phyloP scores from a whole-genome alignment of 2,329 filamentous ascomycete genomes.

The Colletotrichum sp. region DNA sequence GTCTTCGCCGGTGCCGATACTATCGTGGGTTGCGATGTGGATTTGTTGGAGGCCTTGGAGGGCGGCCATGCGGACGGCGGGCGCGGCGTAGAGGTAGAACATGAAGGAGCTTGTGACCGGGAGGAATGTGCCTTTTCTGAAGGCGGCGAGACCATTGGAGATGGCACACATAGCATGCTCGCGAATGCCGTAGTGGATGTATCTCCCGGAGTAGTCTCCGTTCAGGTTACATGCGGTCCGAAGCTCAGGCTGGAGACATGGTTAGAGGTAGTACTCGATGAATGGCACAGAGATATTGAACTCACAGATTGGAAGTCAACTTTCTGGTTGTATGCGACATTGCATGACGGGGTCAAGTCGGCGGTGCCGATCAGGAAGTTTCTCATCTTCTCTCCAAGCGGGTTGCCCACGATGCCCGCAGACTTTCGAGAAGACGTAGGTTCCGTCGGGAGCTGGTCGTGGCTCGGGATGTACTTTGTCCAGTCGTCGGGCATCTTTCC shows the following conservation, averaged over 20 bases:
- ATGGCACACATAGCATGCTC: constrained; percentile 66
- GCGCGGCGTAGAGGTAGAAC: constrained; percentile 64
- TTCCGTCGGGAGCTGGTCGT: constrained; percentile 45
- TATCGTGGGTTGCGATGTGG: constrained; percentile 66
- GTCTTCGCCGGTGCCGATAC: constrained; percentile 62
- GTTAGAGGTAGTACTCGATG: background rate
- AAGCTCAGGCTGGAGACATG: constrained; percentile 32
- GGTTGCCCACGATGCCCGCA: constrained; percentile 52
- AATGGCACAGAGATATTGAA: rapidly evolving
- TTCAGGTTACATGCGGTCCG: constrained; percentile 51
- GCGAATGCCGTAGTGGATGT: constrained; percentile 64
- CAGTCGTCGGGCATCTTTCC: constrained; percentile 54
- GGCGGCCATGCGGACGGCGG: constrained; percentile 64
- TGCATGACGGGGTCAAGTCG: constrained; percentile 55
- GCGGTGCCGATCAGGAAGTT: constrained; percentile 60
- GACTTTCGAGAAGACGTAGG: constrained; percentile 55
- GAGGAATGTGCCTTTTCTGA: constrained; percentile 56
- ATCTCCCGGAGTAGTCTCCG: constrained; percentile 58
- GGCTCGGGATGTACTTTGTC: constrained; percentile 50
- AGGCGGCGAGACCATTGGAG: constrained; percentile 64
- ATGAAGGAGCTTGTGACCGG: constrained; percentile 65
- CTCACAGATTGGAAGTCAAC: constrained; percentile 47
- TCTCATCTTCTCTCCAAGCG: constrained; percentile 49
- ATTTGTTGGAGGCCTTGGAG: constrained; percentile 59
- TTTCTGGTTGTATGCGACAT: constrained; percentile 60